phyloP scores from a whole-genome alignment of 148 eudicot species.

The Heliosperma pusillum region DNA sequence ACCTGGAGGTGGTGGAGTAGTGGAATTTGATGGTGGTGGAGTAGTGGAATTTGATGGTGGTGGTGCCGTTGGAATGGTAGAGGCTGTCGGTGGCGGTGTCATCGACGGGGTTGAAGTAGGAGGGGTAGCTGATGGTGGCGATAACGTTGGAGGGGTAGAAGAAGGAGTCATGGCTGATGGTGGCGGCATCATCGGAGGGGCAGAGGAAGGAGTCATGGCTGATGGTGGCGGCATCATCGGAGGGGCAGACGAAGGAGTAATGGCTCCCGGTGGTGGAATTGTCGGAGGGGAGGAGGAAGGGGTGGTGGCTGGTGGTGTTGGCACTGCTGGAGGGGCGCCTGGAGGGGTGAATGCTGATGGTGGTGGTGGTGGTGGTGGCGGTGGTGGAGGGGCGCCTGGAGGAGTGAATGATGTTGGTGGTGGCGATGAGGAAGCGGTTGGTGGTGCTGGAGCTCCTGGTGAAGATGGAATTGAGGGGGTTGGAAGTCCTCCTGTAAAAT shows the following conservation, averaged over 20 bases:
- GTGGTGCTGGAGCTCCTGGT: background rate
- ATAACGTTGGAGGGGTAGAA: background rate
- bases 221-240: no score
- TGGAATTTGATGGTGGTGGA: background rate
- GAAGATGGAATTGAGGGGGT: conserved; percentile 6
- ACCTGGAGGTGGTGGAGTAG: conserved; percentile 18
- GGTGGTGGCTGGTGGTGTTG: no score
- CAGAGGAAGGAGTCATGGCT: no score
- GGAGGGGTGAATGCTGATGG: no score
- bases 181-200: no score
- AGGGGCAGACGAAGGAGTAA: no score
- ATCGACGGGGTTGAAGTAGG: background rate
- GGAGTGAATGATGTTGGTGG: no score
- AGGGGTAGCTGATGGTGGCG: background rate
- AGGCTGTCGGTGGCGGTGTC: background rate
- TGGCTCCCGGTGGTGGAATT: no score
- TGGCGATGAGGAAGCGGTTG: background rate
- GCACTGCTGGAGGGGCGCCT: no score
- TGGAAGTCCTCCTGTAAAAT: conserved; percentile 12
- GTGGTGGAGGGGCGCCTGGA: no score
- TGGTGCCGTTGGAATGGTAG: background rate
- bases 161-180: background rate
- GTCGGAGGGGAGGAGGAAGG: no score
- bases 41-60: background rate
- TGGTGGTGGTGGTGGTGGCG: no score